Conservation (phyloP, 352 stramenopile genomes). For the Pythium diclinum region DNA sequence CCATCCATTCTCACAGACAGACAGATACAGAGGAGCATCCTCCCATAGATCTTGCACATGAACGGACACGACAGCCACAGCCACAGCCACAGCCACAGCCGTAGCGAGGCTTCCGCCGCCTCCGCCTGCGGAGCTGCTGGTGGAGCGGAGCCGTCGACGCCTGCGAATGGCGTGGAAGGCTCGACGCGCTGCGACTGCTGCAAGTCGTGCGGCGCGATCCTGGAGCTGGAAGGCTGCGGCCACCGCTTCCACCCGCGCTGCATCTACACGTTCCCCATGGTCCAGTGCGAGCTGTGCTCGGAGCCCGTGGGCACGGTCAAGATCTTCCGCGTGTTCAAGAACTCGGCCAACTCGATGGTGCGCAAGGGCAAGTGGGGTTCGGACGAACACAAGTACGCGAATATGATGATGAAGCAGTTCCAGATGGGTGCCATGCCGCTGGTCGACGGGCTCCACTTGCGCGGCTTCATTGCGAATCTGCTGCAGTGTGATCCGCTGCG, state of each 20-base stretch:
- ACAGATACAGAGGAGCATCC: too few species aligned
- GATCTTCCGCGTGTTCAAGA: slow-evolving; percentile 51
- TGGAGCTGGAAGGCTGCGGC: slow-evolving; percentile 66
- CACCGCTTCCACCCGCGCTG: slow-evolving; percentile 78
- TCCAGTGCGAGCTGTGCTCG: slow-evolving; percentile 62
- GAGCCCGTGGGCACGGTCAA: slow-evolving; percentile 36
- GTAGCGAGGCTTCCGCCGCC: background rate
- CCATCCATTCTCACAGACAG: background rate
- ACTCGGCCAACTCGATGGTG: slow-evolving; percentile 38
- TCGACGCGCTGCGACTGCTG: slow-evolving; percentile 69
- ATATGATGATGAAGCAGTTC: slow-evolving; percentile 84
- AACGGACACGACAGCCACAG: slow-evolving; percentile 16
- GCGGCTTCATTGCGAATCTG: slow-evolving; percentile 69
- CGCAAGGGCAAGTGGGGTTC: slow-evolving; percentile 78
- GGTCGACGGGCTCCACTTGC: slow-evolving; percentile 62
- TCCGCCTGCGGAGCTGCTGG: background rate
- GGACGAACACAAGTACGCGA: slow-evolving; percentile 77
- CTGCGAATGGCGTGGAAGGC: slow-evolving; percentile 25
- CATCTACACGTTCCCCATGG: slow-evolving; percentile 65
- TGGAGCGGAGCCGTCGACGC: background rate
- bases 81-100: background rate
- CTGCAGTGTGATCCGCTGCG: slow-evolving; percentile 80
- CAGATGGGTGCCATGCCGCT: slow-evolving; percentile 66
- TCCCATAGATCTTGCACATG: slow-evolving; percentile 17
- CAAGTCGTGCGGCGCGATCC: slow-evolving; percentile 63